Conservation (phyloP, 306 rosid species). For the Quercus ilex region DNA sequence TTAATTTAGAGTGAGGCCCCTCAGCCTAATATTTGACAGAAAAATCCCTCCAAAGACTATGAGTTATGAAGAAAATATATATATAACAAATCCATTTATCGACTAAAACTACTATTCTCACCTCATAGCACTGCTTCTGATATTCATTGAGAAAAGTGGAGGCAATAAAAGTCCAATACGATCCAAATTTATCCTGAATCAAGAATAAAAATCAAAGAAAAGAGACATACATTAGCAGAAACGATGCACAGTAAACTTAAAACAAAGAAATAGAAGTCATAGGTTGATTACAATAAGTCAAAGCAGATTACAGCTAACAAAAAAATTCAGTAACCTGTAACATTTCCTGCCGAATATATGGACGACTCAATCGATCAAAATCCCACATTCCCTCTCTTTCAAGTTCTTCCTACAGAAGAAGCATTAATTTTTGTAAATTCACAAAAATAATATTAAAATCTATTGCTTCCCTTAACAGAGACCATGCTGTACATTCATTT, state of each 20-base stretch:
- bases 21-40: neutral
- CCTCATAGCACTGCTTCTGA: constrained; percentile 67
- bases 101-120: constrained; percentile 23
- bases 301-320: constrained; percentile 12
- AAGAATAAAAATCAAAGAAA: neutral
- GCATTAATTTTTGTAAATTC: constrained; percentile 12
- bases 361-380: constrained; percentile 80
- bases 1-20: constrained; percentile 2
- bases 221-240: neutral
- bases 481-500: constrained; percentile 1
- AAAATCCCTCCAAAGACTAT: constrained; percentile 11
- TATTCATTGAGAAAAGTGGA: constrained; percentile 71
- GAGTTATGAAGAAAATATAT: neutral
- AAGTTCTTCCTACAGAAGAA: constrained; percentile 75
- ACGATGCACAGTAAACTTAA: neutral
- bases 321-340: constrained; percentile 57
- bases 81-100: neutral
- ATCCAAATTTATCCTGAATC: constrained; percentile 81
- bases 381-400: constrained; percentile 97
- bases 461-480: neutral
- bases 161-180: constrained; percentile 73
- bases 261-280: neutral
- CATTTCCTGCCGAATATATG: constrained; percentile 66
- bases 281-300: neutral
- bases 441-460: constrained; percentile 4